These are phyloP conservation scores for Penicillium malachiteum DNA, from an alignment of 495 filamentous ascomycete genomes.

Conservation along the genomic window DNA sequence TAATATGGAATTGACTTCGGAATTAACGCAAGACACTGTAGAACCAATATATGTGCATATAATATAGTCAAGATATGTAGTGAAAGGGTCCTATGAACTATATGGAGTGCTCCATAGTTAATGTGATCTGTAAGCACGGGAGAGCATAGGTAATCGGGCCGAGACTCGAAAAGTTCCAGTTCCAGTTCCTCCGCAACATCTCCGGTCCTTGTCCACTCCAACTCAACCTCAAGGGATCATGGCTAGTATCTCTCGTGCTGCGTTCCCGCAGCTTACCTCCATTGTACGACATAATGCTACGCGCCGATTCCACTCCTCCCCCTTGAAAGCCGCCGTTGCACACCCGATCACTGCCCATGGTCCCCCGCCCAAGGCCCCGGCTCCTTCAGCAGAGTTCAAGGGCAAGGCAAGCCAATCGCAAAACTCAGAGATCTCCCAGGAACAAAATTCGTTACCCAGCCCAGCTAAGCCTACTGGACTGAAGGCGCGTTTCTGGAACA, in stretches of 20 bases:
- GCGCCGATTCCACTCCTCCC: constrained; percentile 51
- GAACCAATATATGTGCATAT: no score
- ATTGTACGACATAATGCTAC: constrained; percentile 16
- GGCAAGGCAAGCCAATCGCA: constrained; percentile 50
- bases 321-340: constrained; percentile 52
- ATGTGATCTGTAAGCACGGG: background rate
- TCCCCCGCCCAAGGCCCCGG: constrained; percentile 77
- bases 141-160: constrained; percentile 13
- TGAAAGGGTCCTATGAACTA: background rate
- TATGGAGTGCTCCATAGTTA: background rate
- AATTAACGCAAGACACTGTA: no score
- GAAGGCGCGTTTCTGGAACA: constrained; percentile 79
- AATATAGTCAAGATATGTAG: no score
- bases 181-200: constrained; percentile 2
- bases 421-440: constrained; percentile 45
- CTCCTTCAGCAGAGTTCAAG: constrained; percentile 54
- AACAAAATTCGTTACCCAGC: constrained; percentile 41
- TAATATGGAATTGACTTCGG: no score
- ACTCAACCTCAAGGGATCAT: constrained; percentile 7
- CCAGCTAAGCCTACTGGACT: constrained; percentile 43
- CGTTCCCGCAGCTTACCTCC: constrained; percentile 20
- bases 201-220: background rate
- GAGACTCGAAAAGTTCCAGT: constrained; percentile 14
- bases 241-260: constrained; percentile 26
- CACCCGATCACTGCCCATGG: constrained; percentile 76